Conservation (phyloP, 495 filamentous ascomycete genomes). For the Podospora pseudocomata region DNA sequence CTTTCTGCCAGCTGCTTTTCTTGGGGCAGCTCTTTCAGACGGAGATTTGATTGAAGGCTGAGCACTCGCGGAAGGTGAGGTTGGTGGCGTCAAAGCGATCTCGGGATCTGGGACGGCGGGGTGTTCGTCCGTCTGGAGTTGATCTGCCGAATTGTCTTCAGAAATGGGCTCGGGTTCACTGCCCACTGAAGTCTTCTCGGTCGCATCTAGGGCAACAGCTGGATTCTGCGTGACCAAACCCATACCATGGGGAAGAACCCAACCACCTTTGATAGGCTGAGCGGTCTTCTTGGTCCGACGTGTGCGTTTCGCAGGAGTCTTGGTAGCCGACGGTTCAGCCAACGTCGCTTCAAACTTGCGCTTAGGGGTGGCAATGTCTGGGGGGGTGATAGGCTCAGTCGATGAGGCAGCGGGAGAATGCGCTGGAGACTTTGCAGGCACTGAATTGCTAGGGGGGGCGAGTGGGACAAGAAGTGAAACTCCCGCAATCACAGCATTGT, state of each 20-base stretch:
- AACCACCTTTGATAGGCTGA: constrained; percentile 30
- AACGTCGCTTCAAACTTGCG: background rate
- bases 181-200: background rate
- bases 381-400: background rate
- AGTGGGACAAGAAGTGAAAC: background rate
- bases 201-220: background rate
- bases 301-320: background rate
- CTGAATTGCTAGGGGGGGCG: too few relatives aligned
- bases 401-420: too few relatives aligned
- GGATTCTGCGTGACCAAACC: constrained; percentile 17
- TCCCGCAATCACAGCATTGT: background rate
- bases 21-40: background rate
- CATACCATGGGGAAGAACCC: constrained; percentile 42
- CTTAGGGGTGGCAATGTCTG: background rate
- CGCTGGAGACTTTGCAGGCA: too few relatives aligned
- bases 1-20: background rate
- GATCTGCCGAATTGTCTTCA: background rate
- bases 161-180: background rate
- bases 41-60: background rate
- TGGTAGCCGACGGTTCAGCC: background rate
- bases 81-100: background rate
- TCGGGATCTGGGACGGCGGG: background rate
- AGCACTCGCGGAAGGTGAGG: background rate
- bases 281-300: constrained; percentile 11
- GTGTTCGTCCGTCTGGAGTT: background rate